Percentiles rank a stretch among this genome's conserved stretches.
Evolutionary conservation across 1,284 basidiomycete genomes (phyloP).

Genomic region (Leccinum proximum): DNA sequence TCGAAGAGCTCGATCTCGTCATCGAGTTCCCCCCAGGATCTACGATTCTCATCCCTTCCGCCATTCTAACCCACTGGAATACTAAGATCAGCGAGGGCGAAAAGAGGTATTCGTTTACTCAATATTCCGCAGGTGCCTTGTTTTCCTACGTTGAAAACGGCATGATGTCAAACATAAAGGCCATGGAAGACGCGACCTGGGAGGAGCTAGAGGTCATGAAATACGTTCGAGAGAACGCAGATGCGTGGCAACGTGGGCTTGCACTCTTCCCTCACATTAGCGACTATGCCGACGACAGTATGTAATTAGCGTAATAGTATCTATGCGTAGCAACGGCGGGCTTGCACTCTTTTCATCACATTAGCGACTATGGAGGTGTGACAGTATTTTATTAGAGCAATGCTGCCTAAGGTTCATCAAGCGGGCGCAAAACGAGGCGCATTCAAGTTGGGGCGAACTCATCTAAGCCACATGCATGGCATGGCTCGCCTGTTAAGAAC

Average conservation of each 20-base stretch:
- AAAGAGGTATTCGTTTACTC: neutral
- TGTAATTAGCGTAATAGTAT: neutral
- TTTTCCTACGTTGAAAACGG: neutral
- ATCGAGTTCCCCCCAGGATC: constrained; percentile 17
- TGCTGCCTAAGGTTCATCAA: no score
- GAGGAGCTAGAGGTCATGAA: neutral
- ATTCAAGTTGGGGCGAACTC: neutral
- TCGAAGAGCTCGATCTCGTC: constrained; percentile 8
- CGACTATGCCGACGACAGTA: neutral
- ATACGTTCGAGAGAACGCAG: neutral
- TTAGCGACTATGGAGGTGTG: neutral
- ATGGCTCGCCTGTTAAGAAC: neutral
- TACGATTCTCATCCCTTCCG: neutral
- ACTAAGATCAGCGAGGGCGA: neutral
- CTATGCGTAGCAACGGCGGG: no score
- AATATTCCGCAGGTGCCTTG: neutral
- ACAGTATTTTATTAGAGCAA: neutral
- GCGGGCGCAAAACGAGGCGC: neutral
- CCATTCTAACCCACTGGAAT: neutral
- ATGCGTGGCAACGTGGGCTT: neutral
- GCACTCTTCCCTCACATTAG: neutral
- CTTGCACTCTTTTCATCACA: neutral
- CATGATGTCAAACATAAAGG: neutral
- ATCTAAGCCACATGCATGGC: neutral
- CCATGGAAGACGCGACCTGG: neutral